Conservation (phyloP, 179 eudicot species). For the Drosera spatulata region DNA sequence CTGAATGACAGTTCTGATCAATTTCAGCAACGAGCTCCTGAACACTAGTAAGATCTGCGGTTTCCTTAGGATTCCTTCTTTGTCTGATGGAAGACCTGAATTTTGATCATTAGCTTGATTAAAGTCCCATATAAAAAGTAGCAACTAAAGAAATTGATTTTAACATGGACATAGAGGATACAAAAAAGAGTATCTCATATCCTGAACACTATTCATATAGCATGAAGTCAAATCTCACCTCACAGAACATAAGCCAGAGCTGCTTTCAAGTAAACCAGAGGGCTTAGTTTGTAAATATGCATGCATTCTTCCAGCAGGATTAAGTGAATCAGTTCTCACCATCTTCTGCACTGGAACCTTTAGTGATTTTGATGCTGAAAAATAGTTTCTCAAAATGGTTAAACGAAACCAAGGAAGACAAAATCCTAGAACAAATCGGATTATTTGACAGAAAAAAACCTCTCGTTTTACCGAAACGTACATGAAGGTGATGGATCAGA, state of each 20-base stretch:
- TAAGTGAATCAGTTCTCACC: slow-evolving; percentile 83
- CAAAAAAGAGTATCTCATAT: too few relatives aligned
- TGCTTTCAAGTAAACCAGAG: slow-evolving; percentile 39
- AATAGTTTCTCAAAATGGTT: slow-evolving; percentile 1
- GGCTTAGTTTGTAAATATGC: slow-evolving; percentile 85
- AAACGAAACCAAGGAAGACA: neutral
- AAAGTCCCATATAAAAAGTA: neutral
- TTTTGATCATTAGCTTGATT: neutral
- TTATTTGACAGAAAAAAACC: neutral
- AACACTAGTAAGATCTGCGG: slow-evolving; percentile 91
- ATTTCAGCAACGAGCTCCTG: slow-evolving; percentile 73
- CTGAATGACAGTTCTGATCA: slow-evolving; percentile 59
- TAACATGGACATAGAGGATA: too few relatives aligned
- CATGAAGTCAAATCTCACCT: slow-evolving; percentile 29
- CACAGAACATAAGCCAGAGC: slow-evolving; percentile 45
- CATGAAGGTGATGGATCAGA: slow-evolving; percentile 37
- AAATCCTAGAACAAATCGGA: neutral
- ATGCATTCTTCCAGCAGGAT: slow-evolving; percentile 97
- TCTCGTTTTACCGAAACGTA: slow-evolving; percentile 7
- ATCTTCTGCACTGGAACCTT: slow-evolving; percentile 66
- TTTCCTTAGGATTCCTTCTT: slow-evolving; percentile 86
- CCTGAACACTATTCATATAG: neutral
- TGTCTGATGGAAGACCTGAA: slow-evolving; percentile 71
- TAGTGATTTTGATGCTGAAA: slow-evolving; percentile 36
- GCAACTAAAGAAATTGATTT: neutral